phyloP scores from a whole-genome alignment of 2,329 filamentous ascomycete genomes.

The Fusarium stilboides region DNA sequence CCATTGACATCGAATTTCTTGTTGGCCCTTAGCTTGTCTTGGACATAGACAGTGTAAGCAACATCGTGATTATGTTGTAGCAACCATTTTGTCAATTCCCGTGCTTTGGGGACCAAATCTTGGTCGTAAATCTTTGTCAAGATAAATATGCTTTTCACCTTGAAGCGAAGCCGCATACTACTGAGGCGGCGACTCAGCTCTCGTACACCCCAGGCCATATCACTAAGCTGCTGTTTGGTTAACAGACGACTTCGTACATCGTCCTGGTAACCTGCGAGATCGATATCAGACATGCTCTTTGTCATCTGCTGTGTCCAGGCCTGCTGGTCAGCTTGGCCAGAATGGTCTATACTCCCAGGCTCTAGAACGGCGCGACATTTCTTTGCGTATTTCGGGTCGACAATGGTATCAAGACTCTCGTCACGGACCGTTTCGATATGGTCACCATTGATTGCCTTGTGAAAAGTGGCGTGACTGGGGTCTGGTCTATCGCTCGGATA shows the following conservation, averaged over 20 bases:
- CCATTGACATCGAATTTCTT: constrained; percentile 81
- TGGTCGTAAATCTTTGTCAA: constrained; percentile 94
- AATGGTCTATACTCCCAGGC: constrained; percentile 57
- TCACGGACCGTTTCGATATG: constrained; percentile 33
- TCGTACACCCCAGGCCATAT: constrained; percentile 97
- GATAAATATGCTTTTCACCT: constrained; percentile 86
- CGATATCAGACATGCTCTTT: constrained; percentile 59
- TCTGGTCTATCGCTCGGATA: constrained; percentile 36
- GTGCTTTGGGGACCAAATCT: constrained; percentile 81
- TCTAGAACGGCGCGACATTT: constrained; percentile 57
- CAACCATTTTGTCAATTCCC: constrained; percentile 85
- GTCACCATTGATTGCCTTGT: constrained; percentile 30
- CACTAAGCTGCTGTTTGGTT: constrained; percentile 93
- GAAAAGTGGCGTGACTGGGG: constrained; percentile 22
- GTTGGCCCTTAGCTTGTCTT: constrained; percentile 80
- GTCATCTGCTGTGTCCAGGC: constrained; percentile 67
- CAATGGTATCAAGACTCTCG: constrained; percentile 38
- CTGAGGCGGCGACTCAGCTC: constrained; percentile 90
- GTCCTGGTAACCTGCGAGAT: constrained; percentile 55
- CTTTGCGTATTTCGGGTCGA: constrained; percentile 44
- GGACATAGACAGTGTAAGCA: constrained; percentile 85
- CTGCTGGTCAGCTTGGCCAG: constrained; percentile 71
- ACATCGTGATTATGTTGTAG: constrained; percentile 77
- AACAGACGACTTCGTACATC: constrained; percentile 78
- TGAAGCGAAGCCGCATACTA: constrained; percentile 85